Conservation (phyloP, 2,329 filamentous ascomycete genomes). For the Phialophora verrucosa region DNA sequence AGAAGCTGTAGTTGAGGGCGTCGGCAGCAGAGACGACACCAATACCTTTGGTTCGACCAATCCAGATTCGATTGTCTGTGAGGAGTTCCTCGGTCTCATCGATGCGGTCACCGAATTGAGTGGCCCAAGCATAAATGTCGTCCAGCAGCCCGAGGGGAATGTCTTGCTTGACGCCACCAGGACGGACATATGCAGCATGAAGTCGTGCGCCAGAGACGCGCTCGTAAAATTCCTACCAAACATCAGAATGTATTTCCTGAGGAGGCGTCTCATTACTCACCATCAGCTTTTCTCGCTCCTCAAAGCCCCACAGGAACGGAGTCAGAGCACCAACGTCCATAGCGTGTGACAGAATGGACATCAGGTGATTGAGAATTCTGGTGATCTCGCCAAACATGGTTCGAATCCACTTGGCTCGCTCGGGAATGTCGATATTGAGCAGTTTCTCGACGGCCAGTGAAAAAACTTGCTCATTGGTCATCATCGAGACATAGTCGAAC, state of each 20-base stretch:
- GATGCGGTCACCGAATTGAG: slow-evolving; percentile 96
- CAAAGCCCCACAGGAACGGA: slow-evolving; percentile 98
- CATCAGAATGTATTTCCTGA: slow-evolving; percentile 9
- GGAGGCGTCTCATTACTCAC: slow-evolving; percentile 59
- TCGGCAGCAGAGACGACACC: slow-evolving; percentile 91
- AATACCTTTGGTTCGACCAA: slow-evolving; percentile 85
- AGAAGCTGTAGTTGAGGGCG: slow-evolving; percentile 96
- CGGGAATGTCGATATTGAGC: slow-evolving; percentile 93
- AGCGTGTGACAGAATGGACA: slow-evolving; percentile 95
- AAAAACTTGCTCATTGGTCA: slow-evolving; percentile 99
- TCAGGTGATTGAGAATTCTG: slow-evolving; percentile 91
- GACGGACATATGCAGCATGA: slow-evolving; percentile 94
- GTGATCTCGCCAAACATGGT: slow-evolving; percentile 96
- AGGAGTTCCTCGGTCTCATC: slow-evolving; percentile 99
- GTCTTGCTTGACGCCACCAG: slow-evolving; percentile 95
- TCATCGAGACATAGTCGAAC: slow-evolving; percentile 99
- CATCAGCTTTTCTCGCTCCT: slow-evolving; percentile 99
- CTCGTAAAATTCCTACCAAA: slow-evolving; percentile 92
- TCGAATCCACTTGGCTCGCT: slow-evolving; percentile 94
- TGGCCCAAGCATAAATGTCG: slow-evolving; percentile 99
- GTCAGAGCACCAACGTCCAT: slow-evolving; percentile 99
- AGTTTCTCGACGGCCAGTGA: slow-evolving; percentile 96
- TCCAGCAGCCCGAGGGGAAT: slow-evolving; percentile 91
- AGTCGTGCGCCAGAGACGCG: slow-evolving; percentile 97
- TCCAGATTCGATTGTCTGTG: slow-evolving; percentile 99